These are phyloP conservation scores for Chlorella sp. DNA, from an alignment of 139 green algal species.

Conservation along the genomic window DNA sequence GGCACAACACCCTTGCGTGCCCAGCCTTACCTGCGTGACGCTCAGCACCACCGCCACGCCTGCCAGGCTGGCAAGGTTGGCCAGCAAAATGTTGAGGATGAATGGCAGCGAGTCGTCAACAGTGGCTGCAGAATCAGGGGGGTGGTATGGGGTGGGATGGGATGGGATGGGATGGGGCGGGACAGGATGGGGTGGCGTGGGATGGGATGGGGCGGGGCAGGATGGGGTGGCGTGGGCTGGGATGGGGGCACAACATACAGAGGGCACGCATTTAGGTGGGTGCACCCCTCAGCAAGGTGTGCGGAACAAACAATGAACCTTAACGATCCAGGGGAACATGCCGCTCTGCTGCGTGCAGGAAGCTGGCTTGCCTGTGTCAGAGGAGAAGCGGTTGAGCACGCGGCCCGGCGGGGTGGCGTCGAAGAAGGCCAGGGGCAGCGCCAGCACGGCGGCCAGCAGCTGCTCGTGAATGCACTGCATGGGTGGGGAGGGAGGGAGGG, in stretches of 20 bases:
- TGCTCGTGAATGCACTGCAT: constrained; percentile 54
- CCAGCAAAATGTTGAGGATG: constrained; percentile 92
- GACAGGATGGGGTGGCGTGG: not conserved
- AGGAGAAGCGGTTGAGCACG: constrained; percentile 88
- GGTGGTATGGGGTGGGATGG: not conserved
- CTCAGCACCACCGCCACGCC: constrained; percentile 77
- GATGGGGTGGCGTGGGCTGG: too few species aligned
- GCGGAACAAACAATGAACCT: too few species aligned
- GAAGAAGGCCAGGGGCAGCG: constrained; percentile 63
- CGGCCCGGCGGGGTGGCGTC: constrained; percentile 60
- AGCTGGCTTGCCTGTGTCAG: constrained; percentile 57
- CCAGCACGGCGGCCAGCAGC: constrained; percentile 69
- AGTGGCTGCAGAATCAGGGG: constrained; percentile 35
- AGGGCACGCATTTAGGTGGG: not conserved
- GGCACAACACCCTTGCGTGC: not conserved
- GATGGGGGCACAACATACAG: not conserved
- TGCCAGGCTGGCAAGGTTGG: constrained; percentile 69
- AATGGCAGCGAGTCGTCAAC: constrained; percentile 92
- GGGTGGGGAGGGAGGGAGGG: not conserved
- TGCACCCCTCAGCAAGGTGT: not conserved
- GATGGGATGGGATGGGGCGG: not conserved
- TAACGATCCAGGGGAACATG: too few species aligned
- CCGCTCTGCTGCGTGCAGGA: too few species aligned
- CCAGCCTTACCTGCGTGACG: constrained; percentile 34
- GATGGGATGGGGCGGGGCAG: not conserved